Conservation (phyloP, 2,329 filamentous ascomycete genomes). For the Apiospora kogelbergensis region DNA sequence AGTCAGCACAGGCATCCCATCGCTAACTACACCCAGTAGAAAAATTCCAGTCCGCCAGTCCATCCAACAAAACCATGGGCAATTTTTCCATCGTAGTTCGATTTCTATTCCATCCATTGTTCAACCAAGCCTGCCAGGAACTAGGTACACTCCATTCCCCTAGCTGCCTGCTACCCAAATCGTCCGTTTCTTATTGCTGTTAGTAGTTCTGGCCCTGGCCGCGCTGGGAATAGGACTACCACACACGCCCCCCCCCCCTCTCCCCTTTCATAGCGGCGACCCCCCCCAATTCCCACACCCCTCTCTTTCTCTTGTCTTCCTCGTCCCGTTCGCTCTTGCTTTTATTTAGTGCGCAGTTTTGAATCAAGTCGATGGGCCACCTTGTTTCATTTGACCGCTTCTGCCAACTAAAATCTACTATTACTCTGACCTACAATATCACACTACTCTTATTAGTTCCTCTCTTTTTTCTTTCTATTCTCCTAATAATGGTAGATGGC, state of each 20-base stretch:
- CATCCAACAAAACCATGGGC: background rate
- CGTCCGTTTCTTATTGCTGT: background rate
- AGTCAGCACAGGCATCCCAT: conserved; percentile 3
- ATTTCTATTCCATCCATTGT: conserved; percentile 1
- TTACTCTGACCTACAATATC: conserved; percentile 7
- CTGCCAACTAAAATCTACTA: conserved; percentile 9
- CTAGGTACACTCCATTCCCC: conserved; percentile 1
- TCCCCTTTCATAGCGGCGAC: background rate
- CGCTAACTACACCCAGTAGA: background rate
- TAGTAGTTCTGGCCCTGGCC: background rate
- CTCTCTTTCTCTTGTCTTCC: conserved; percentile 9
- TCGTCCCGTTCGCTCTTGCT: conserved; percentile 13
- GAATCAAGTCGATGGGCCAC: conserved; percentile 16
- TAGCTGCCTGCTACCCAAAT: background rate
- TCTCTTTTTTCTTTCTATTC: conserved; percentile 8
- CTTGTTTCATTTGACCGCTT: conserved; percentile 13
- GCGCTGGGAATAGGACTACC: background rate
- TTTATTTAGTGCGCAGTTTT: conserved; percentile 14
- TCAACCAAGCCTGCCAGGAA: background rate
- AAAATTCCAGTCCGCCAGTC: background rate
- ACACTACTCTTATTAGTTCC: conserved; percentile 8
- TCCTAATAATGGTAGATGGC: conserved; percentile 16
- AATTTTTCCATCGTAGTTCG: conserved; percentile 6
- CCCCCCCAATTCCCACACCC: conserved; percentile 2
- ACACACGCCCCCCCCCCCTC: background rate